A percentile compares a stretch with the other conserved stretches of the same genome.
phyloP scores from a whole-genome alignment of 495 filamentous ascomycete genomes.

The Jackrogersella minutella region DNA sequence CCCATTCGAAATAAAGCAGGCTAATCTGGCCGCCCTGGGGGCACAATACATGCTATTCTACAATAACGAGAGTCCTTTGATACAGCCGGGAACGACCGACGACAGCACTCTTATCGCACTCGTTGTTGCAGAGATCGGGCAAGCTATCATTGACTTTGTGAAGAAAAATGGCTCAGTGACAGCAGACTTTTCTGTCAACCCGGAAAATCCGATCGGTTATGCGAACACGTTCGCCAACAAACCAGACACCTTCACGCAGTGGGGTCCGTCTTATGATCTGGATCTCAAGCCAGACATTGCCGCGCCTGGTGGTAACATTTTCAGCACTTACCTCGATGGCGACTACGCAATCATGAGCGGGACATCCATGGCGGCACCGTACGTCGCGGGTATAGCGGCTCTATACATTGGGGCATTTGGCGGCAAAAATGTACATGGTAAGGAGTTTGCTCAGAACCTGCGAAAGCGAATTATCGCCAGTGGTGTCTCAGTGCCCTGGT shows the following conservation, averaged over 20 bases:
- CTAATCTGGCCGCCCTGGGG: conserved; percentile 43
- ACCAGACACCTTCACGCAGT: conserved; percentile 51
- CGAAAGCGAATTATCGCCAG: conserved; percentile 47
- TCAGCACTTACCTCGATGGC: conserved; percentile 52
- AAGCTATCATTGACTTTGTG: conserved; percentile 30
- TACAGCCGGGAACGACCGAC: not conserved
- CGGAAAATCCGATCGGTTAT: conserved; percentile 23
- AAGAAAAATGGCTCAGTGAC: conserved; percentile 21
- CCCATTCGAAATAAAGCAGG: conserved; percentile 34
- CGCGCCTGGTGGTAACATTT: conserved; percentile 55
- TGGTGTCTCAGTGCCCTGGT: conserved; percentile 49
- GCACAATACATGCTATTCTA: conserved; percentile 51
- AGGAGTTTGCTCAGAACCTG: conserved; percentile 45
- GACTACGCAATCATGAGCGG: conserved; percentile 53
- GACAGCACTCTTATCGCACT: conserved; percentile 33
- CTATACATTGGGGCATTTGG: conserved; percentile 49
- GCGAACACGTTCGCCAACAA: conserved; percentile 27
- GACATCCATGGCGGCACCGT: conserved; percentile 61
- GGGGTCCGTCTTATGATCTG: conserved; percentile 52
- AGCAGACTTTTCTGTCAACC: conserved; percentile 31
- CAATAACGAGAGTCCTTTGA: conserved; percentile 36
- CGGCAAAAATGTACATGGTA: conserved; percentile 46
- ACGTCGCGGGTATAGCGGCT: conserved; percentile 54
- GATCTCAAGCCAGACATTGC: conserved; percentile 52
- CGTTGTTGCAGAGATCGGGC: conserved; percentile 45